Conservation (phyloP, 768 basidiomycete genomes). For the Amanita jacksonii region DNA sequence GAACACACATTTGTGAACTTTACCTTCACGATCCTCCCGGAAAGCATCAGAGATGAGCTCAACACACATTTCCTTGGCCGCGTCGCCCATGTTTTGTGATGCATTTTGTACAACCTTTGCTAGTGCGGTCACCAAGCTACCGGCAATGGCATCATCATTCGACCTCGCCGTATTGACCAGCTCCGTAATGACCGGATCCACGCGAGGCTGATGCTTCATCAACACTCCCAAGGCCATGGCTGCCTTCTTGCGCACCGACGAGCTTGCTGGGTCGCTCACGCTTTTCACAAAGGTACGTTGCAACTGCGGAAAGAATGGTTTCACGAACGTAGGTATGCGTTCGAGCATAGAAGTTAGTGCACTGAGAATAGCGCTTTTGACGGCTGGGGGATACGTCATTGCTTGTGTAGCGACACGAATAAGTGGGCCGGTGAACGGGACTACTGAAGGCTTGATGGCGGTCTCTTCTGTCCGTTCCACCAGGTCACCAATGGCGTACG, state of each 20-base stretch:
- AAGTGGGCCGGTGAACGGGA: conserved; percentile 90
- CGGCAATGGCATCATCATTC: conserved; percentile 62
- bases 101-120: conserved; percentile 67
- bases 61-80: conserved; percentile 59
- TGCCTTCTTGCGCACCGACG: conserved; percentile 71
- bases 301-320: conserved; percentile 97
- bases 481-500: conserved; percentile 93
- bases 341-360: conserved; percentile 82
- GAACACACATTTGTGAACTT: conserved; percentile 5
- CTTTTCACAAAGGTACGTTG: conserved; percentile 97
- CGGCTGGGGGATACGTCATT: conserved; percentile 81
- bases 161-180: conserved; percentile 50
- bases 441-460: conserved; percentile 92
- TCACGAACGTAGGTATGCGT: conserved; percentile 80
- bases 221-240: conserved; percentile 80
- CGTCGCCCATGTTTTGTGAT: conserved; percentile 66
- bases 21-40: conserved; percentile 61
- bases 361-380: conserved; percentile 85
- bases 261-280: conserved; percentile 67
- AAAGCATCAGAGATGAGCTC: conserved; percentile 78
- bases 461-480: conserved; percentile 74
- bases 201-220: conserved; percentile 85
- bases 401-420: conserved; percentile 92
- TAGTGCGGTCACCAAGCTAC: conserved; percentile 68
- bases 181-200: conserved; percentile 92